phyloP scores from a whole-genome alignment of 768 basidiomycete genomes.

The Tylopilus felleus region DNA sequence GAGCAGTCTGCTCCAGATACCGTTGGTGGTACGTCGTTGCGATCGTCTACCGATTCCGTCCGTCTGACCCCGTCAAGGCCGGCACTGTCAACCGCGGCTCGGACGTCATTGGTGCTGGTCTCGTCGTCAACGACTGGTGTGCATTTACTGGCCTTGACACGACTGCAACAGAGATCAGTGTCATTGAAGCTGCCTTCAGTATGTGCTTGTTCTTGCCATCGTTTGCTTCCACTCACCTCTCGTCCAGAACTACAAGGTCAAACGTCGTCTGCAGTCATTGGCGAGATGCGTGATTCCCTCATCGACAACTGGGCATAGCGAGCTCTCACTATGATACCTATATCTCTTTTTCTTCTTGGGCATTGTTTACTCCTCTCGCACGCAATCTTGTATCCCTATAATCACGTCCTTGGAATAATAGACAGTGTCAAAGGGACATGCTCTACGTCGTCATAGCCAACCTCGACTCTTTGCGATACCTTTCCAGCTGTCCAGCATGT shows the following conservation, averaged over 20 bases:
- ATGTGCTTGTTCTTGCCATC: slow-evolving; percentile 33
- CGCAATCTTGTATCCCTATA: slow-evolving; percentile 20
- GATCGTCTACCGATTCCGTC: background rate
- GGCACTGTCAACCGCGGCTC: slow-evolving; percentile 99
- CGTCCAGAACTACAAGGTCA: slow-evolving; percentile 79
- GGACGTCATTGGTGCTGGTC: slow-evolving; percentile 94
- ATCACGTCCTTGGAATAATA: slow-evolving; percentile 15
- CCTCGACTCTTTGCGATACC: slow-evolving; percentile 71
- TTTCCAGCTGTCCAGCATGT: slow-evolving; percentile 65
- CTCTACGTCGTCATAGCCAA: slow-evolving; percentile 28
- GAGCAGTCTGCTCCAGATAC: slow-evolving; percentile 89
- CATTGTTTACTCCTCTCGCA: slow-evolving; percentile 1
- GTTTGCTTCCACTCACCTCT: slow-evolving; percentile 7
- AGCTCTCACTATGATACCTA: background rate
- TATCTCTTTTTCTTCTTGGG: slow-evolving; percentile 3
- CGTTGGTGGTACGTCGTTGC: slow-evolving; percentile 73
- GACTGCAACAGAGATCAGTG: slow-evolving; percentile 98
- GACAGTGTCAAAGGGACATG: slow-evolving; percentile 7
- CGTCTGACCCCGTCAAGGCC: slow-evolving; percentile 49
- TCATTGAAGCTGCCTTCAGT: slow-evolving; percentile 98
- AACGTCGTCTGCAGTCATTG: slow-evolving; percentile 76
- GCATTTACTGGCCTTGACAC: slow-evolving; percentile 99
- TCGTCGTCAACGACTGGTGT: slow-evolving; percentile 99
- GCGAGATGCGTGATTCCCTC: slow-evolving; percentile 87
- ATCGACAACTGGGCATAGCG: slow-evolving; percentile 84